Evolutionary conservation across 345 rosid species (phyloP).

Genomic region (Rhodomyrtus tomentosa): DNA sequence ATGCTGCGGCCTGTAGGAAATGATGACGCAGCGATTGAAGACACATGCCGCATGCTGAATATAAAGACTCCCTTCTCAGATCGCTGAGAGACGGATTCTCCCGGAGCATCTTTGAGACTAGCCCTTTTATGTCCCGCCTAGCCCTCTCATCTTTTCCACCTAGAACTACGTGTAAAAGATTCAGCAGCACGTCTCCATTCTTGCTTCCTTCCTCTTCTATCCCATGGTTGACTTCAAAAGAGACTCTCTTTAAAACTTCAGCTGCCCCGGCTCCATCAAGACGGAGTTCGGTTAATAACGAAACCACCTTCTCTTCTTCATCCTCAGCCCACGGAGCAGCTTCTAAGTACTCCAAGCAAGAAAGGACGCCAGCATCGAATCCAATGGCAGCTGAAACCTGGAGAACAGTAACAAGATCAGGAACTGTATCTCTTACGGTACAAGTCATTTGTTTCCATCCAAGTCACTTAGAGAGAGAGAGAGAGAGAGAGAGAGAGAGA

Average conservation of each 20-base stretch:
- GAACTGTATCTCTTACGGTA: neutral
- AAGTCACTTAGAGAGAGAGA: neutral
- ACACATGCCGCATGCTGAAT: slow-evolving; percentile 73
- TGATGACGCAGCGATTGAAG: slow-evolving; percentile 49
- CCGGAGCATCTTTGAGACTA: slow-evolving; percentile 87
- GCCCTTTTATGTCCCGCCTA: slow-evolving; percentile 91
- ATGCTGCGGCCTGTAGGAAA: slow-evolving; percentile 57
- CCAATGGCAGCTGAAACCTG: slow-evolving; percentile 98
- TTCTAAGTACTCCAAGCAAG: slow-evolving; percentile 94
- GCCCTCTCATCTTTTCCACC: slow-evolving; percentile 98
- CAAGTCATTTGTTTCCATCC: neutral
- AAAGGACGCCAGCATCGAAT: slow-evolving; percentile 90
- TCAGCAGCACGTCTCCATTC: slow-evolving; percentile 72
- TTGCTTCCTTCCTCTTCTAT: slow-evolving; percentile 29
- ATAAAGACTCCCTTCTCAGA: slow-evolving; percentile 74
- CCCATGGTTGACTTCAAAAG: slow-evolving; percentile 51
- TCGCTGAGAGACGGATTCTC: slow-evolving; percentile 83
- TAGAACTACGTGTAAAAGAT: slow-evolving; percentile 83
- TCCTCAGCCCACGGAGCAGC: slow-evolving; percentile 99
- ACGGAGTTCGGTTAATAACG: slow-evolving; percentile 63
- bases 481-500: neutral
- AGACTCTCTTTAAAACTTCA: slow-evolving; percentile 89
- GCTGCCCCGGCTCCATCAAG: slow-evolving; percentile 94
- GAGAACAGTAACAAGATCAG: neutral
- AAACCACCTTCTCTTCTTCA: slow-evolving; percentile 87